These are phyloP conservation scores for Nephelium lappaceum DNA, from an alignment of 345 rosid genomes.

Conservation along the genomic window DNA sequence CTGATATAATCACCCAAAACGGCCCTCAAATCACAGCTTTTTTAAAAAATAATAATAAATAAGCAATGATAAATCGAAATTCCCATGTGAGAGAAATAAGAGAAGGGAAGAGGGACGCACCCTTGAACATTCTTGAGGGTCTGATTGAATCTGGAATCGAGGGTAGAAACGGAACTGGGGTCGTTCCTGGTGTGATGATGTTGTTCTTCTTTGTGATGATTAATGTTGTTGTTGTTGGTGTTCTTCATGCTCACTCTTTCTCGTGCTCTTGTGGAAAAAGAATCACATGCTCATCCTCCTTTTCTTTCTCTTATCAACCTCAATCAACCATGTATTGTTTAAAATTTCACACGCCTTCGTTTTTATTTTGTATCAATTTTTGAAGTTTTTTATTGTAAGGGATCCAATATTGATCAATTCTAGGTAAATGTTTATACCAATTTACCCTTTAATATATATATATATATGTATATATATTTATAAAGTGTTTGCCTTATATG, in stretches of 20 bases:
- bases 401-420: too few species aligned
- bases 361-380: too few species aligned
- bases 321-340: too few species aligned
- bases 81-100: background rate
- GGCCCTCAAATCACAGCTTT: conserved; percentile 2
- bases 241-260: conserved; percentile 32
- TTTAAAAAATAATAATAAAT: background rate
- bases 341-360: too few species aligned
- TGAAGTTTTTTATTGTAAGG: too few species aligned
- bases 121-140: conserved; percentile 92
- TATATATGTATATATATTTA: too few species aligned
- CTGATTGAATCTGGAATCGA: conserved; percentile 87
- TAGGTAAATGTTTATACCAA: too few species aligned
- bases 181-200: conserved; percentile 36
- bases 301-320: background rate
- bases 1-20: conserved; percentile 23
- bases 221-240: conserved; percentile 24
- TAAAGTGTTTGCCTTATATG: too few species aligned
- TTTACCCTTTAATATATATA: too few species aligned
- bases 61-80: background rate
- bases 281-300: conserved; percentile 4
- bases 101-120: conserved; percentile 31
- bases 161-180: conserved; percentile 36
- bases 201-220: conserved; percentile 1
- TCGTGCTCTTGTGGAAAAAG: conserved; percentile 20